Base-by-base conservation (phyloP, 164 flowering plant genomes). In the Stephania yunnanensis region DNA sequence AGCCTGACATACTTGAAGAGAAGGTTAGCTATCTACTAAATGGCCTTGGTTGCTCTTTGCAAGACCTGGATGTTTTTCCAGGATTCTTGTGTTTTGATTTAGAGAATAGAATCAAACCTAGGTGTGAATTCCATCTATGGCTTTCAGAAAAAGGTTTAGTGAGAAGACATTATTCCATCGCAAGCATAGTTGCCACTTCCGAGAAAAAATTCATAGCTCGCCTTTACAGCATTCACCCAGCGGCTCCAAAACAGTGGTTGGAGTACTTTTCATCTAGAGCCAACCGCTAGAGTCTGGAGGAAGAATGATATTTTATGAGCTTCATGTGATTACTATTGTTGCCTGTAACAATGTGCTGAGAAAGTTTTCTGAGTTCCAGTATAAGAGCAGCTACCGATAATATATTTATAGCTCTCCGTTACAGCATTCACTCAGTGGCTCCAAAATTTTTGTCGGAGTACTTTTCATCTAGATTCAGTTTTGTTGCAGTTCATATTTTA, bases 81-180 rank as follows among this genome's bases (percentile, higher is more conserved):
- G 82, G 83, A 13, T 86, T 81, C 82, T 73, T 92, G 76, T 81
- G 82, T 76, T 90, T 80, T 76, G 83, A 88, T 81, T 78, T 92
- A 29, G 94, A 90, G 53, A 82, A 85, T 7, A 79, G 92, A 70
- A 86, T 92, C 48, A 89, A 82, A 66, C 93, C 92, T 5, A 84
- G 97, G 74, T 86, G 74, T 53, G 79, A 76, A 80, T 82, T 89
- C 70, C 89, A 89, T 72, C 67, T 68, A 66, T 88, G 91, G 92
- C 89, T 92, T 25, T 61, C 12, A 74, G 86, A 87, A 70, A 82
- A 79, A 61, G 89, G 90, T 53, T 73, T 85, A 70, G 68, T 75
- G 55, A 31, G 36, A 6, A 81, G 48, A 71, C 67, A 81, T 0
- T 90, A 87, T 78, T 83, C 91, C 29, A 71, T 87, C 64, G 78